A percentile compares a stretch with the other conserved stretches of the same genome.
phyloP scores from a whole-genome alignment of 2,329 filamentous ascomycete species.

The Xylariales sp. region DNA sequence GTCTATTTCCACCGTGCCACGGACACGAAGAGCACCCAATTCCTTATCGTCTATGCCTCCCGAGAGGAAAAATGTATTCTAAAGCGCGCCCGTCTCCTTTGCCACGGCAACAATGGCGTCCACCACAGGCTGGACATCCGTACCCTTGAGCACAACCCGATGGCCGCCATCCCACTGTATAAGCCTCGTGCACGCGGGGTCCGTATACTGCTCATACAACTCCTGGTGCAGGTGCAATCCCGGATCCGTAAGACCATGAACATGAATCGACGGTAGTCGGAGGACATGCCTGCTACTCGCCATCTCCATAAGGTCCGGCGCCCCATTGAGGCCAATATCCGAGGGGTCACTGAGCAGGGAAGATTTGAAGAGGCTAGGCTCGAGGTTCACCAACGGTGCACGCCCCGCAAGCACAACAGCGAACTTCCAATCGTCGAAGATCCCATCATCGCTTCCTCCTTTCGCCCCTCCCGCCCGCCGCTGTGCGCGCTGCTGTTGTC shows the following conservation, averaged over 20 bases:
- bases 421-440: constrained; percentile 63
- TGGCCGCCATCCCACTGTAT: constrained; percentile 82
- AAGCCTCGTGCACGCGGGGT: constrained; percentile 62
- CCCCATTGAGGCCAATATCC: constrained; percentile 55
- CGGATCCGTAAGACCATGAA: constrained; percentile 72
- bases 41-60: background rate
- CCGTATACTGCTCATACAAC: constrained; percentile 69
- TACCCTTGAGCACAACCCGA: constrained; percentile 74
- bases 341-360: constrained; percentile 45
- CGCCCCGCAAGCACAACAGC: constrained; percentile 71
- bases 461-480: constrained; percentile 18
- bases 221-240: constrained; percentile 69
- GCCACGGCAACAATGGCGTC: constrained; percentile 64
- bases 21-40: background rate
- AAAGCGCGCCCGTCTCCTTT: constrained; percentile 55
- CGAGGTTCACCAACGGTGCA: constrained; percentile 67
- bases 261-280: constrained; percentile 71
- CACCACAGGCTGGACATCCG: constrained; percentile 70
- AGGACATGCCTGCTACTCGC: constrained; percentile 59
- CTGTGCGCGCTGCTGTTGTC: constrained; percentile 67
- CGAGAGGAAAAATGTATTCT: background rate
- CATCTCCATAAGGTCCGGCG: constrained; percentile 56
- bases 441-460: constrained; percentile 41
- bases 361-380: constrained; percentile 50
- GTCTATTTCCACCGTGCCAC: constrained; percentile 10